These are phyloP conservation scores for Termitomyces sp. DNA, from an alignment of 768 basidiomycete genomes.

Conservation along the genomic window DNA sequence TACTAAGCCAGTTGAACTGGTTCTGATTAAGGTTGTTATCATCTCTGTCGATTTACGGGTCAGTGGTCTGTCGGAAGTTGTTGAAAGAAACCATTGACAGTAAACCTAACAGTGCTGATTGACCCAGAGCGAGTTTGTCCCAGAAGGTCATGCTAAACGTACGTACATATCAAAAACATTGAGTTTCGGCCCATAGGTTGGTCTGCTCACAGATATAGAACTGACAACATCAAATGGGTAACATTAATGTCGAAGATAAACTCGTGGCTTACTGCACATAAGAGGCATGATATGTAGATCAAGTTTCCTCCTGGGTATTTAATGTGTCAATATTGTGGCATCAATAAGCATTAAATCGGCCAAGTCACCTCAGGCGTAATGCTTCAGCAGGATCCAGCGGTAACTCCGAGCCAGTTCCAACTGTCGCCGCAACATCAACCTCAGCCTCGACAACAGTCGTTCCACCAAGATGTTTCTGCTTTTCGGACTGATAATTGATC, in stretches of 20 bases:
- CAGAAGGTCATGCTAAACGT: slow-evolving; percentile 76
- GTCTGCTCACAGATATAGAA: slow-evolving; percentile 63
- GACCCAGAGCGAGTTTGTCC: slow-evolving; percentile 71
- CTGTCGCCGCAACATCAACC: slow-evolving; percentile 57
- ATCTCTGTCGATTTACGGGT: slow-evolving; percentile 28
- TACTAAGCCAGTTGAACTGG: slow-evolving; percentile 77
- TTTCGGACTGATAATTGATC: slow-evolving; percentile 35
- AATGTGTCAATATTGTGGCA: slow-evolving; percentile 16
- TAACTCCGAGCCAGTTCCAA: slow-evolving; percentile 41
- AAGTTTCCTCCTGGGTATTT: slow-evolving; percentile 54
- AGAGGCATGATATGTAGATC: slow-evolving; percentile 75
- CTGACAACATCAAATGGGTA: slow-evolving; percentile 29
- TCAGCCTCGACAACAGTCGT: slow-evolving; percentile 31
- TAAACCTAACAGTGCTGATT: slow-evolving; percentile 69
- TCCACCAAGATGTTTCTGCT: slow-evolving; percentile 22
- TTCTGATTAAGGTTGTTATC: slow-evolving; percentile 56
- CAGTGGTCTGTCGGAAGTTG: neutral
- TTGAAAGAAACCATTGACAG: slow-evolving; percentile 35
- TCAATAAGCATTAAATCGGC: neutral
- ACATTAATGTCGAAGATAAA: neutral
- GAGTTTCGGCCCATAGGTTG: neutral
- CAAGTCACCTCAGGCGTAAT: slow-evolving; percentile 45
- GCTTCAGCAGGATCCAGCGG: slow-evolving; percentile 48
- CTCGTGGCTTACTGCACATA: slow-evolving; percentile 64
- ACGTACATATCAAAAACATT: neutral